A percentile compares a stretch with the other conserved stretches of the same genome.
phyloP scores from a whole-genome alignment of 2,329 filamentous ascomycete species.

The Calonectria henricotiae region DNA sequence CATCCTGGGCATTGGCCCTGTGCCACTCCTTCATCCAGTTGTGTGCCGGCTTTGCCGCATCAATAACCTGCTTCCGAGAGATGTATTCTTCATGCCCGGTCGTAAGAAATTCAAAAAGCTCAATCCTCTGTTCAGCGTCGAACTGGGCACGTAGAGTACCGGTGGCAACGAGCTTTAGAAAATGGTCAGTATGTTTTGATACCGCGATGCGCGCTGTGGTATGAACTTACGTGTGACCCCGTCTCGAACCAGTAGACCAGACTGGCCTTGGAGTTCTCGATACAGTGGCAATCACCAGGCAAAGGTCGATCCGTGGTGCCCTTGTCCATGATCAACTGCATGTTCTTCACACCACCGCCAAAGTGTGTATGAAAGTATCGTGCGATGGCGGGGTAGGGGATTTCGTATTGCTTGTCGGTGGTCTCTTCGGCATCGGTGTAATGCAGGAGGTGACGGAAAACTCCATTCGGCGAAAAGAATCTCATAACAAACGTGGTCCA shows the following conservation, averaged over 20 bases:
- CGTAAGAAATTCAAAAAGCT: slow-evolving; percentile 87
- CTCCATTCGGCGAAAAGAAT: slow-evolving; percentile 85
- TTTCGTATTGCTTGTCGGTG: slow-evolving; percentile 87
- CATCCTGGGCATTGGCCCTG: slow-evolving; percentile 71
- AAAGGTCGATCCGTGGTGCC: slow-evolving; percentile 71
- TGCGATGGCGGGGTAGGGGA: slow-evolving; percentile 84
- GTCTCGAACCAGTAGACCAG: slow-evolving; percentile 93
- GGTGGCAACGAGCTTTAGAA: slow-evolving; percentile 79
- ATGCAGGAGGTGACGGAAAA: slow-evolving; percentile 82
- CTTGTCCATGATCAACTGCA: slow-evolving; percentile 89
- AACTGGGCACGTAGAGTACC: slow-evolving; percentile 87
- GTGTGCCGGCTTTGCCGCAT: slow-evolving; percentile 75
- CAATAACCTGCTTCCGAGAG: slow-evolving; percentile 76
- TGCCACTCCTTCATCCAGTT: slow-evolving; percentile 79
- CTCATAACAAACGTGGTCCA: slow-evolving; percentile 86
- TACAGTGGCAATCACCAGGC: slow-evolving; percentile 77
- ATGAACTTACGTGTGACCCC: slow-evolving; percentile 79
- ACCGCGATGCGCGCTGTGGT: background rate
- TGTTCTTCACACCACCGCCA: slow-evolving; percentile 86
- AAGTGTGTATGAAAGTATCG: slow-evolving; percentile 94
- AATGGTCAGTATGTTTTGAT: slow-evolving; percentile 49
- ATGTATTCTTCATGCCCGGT: slow-evolving; percentile 87
- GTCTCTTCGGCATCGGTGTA: slow-evolving; percentile 71
- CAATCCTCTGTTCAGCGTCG: slow-evolving; percentile 84
- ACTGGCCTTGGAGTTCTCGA: slow-evolving; percentile 83